Evolutionary conservation across 2,329 filamentous ascomycete genomes (phyloP).

Genomic region (Proliferodiscus dingleyae): DNA sequence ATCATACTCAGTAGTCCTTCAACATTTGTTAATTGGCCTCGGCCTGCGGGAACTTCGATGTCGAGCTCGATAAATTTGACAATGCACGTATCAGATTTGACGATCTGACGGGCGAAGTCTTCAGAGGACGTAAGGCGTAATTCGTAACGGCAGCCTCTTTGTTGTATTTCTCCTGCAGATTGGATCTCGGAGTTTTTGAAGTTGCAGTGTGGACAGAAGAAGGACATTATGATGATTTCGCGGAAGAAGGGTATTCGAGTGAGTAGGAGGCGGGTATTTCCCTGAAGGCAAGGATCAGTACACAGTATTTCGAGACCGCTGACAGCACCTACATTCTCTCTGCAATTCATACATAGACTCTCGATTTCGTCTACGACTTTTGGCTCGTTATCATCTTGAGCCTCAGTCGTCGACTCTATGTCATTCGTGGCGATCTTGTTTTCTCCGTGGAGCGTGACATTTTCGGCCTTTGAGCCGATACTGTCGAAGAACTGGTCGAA

Average conservation of each 20-base stretch:
- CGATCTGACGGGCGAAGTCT: conserved; percentile 81
- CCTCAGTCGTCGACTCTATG: conserved; percentile 11
- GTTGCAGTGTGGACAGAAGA: conserved; percentile 83
- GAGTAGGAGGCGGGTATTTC: conserved; percentile 78
- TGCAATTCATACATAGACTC: conserved; percentile 83
- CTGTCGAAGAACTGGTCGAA: conserved; percentile 56
- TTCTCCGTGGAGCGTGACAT: conserved; percentile 38
- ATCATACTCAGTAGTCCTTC: conserved; percentile 81
- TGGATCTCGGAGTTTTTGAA: conserved; percentile 93
- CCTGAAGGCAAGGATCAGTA: conserved; percentile 44
- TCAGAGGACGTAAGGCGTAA: conserved; percentile 66
- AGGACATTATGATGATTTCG: conserved; percentile 96
- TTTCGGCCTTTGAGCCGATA: conserved; percentile 57
- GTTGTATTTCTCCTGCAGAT: conserved; percentile 85
- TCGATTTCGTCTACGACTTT: conserved; percentile 64
- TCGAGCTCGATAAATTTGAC: conserved; percentile 89
- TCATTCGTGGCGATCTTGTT: conserved; percentile 31
- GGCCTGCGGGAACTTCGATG: conserved; percentile 85
- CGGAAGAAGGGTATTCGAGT: conserved; percentile 95
- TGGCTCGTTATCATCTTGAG: conserved; percentile 41
- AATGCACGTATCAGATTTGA: conserved; percentile 83
- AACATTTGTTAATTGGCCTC: conserved; percentile 88
- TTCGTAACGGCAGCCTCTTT: conserved; percentile 79
- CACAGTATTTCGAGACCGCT: not conserved
- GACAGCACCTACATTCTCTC: conserved; percentile 57